These are phyloP conservation scores for Botrytis cinerea DNA, from an alignment of 2,329 filamentous ascomycete genomes.

Conservation along the genomic window DNA sequence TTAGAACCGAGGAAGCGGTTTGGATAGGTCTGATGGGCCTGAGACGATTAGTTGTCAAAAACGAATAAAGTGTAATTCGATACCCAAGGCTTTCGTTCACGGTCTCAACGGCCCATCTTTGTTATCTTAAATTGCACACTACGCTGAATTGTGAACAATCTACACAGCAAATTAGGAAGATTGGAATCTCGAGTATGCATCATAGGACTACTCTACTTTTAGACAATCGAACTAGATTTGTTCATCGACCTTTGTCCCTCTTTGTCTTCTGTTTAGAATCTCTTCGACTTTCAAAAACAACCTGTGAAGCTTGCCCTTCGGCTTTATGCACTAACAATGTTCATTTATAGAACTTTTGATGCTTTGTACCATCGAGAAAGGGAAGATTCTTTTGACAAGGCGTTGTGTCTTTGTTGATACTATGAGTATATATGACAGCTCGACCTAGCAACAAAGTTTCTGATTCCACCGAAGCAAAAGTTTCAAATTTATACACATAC, in stretches of 20 bases:
- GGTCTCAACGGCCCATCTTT: neutral
- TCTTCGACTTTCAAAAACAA: neutral
- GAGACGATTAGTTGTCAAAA: constrained; percentile 52
- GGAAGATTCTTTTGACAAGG: neutral
- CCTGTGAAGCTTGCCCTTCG: neutral
- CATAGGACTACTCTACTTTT: neutral
- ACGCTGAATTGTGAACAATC: neutral
- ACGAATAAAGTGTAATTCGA: constrained; percentile 28
- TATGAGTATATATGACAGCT: constrained; percentile 1
- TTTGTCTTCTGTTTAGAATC: neutral
- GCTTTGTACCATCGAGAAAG: constrained; percentile 2
- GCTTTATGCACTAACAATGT: neutral
- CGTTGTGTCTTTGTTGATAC: neutral
- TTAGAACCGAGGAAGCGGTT: constrained; percentile 81
- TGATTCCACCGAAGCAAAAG: neutral
- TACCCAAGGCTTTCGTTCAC: neutral
- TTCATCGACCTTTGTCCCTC: neutral
- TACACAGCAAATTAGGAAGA: neutral
- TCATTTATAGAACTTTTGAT: neutral
- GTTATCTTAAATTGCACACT: neutral
- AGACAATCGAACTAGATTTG: neutral
- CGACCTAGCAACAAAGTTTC: neutral
- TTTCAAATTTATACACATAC: neutral
- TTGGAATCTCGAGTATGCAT: neutral
- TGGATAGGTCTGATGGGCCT: constrained; percentile 74